phyloP scores from a whole-genome alignment of 2,329 filamentous ascomycete species.

The Xylaria sp. region DNA sequence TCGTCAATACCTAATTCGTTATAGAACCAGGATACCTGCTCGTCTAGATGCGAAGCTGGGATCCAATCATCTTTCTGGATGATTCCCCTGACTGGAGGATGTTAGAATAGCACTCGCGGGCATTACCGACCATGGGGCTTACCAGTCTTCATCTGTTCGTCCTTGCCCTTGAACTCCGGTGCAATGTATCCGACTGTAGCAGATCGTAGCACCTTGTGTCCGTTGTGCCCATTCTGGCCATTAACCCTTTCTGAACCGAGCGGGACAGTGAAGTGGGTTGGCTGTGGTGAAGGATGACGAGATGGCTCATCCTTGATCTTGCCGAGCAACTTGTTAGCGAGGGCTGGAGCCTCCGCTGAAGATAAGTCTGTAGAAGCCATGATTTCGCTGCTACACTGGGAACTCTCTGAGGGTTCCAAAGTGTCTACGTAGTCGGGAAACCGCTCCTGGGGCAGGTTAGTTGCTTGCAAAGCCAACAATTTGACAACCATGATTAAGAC shows the following conservation, averaged over 20 bases:
- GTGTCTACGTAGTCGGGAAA: conserved; percentile 59
- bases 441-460: conserved; percentile 56
- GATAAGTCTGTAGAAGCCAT: conserved; percentile 51
- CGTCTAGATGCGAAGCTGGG: conserved; percentile 81
- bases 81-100: conserved; percentile 75
- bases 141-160: conserved; percentile 87
- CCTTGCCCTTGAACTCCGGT: conserved; percentile 91
- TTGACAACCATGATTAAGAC: conserved; percentile 42
- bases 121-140: conserved; percentile 45
- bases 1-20: conserved; percentile 97
- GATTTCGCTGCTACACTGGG: conserved; percentile 39
- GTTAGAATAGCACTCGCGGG: conserved; percentile 30
- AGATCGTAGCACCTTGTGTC: conserved; percentile 81
- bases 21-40: conserved; percentile 96
- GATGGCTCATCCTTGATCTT: conserved; percentile 56
- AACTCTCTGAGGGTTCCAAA: conserved; percentile 46
- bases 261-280: conserved; percentile 83
- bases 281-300: conserved; percentile 85
- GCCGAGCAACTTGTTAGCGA: conserved; percentile 55
- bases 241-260: conserved; percentile 48
- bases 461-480: conserved; percentile 54
- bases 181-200: conserved; percentile 94
- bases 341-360: conserved; percentile 50
- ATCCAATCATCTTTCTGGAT: conserved; percentile 86
- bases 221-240: conserved; percentile 58